Conservation (phyloP, 108 stramenopile genomes). For the Cyclotella kingstonii region DNA sequence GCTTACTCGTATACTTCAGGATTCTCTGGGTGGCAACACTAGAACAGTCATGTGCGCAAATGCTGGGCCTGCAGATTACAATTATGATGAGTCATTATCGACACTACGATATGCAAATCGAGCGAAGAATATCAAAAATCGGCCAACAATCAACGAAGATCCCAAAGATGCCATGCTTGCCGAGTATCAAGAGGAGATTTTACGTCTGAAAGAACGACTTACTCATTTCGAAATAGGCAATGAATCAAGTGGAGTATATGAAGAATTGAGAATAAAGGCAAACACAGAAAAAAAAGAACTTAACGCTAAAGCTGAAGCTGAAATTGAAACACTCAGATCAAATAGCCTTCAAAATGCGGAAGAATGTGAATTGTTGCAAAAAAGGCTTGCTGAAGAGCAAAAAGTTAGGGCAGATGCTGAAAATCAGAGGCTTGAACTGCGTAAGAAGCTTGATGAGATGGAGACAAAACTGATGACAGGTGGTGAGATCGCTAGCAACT, state of each 20-base stretch:
- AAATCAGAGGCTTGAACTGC: constrained; percentile 56
- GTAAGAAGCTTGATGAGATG: constrained; percentile 75
- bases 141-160: constrained; percentile 97
- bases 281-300: constrained; percentile 38
- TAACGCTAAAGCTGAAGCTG: constrained; percentile 38
- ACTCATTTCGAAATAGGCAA: constrained; percentile 17
- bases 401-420: constrained; percentile 63
- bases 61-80: constrained; percentile 97
- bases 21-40: constrained; percentile 92
- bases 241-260: constrained; percentile 5
- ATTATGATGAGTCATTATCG: constrained; percentile 96
- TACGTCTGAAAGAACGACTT: constrained; percentile 24
- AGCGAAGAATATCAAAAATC: constrained; percentile 99
- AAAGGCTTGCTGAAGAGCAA: constrained; percentile 68
- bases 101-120: constrained; percentile 98
- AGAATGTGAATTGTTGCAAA: constrained; percentile 61
- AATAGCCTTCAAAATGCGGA: constrained; percentile 67
- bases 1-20: constrained; percentile 97
- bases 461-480: constrained; percentile 83
- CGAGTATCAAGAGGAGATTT: constrained; percentile 85
- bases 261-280: constrained; percentile 28
- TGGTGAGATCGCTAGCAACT: constrained; percentile 84
- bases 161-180: constrained; percentile 95
- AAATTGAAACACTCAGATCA: constrained; percentile 31
- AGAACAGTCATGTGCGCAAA: constrained; percentile 93